phyloP scores from a whole-genome alignment of 345 rosid species.

The Gynandropsis gynandra region DNA sequence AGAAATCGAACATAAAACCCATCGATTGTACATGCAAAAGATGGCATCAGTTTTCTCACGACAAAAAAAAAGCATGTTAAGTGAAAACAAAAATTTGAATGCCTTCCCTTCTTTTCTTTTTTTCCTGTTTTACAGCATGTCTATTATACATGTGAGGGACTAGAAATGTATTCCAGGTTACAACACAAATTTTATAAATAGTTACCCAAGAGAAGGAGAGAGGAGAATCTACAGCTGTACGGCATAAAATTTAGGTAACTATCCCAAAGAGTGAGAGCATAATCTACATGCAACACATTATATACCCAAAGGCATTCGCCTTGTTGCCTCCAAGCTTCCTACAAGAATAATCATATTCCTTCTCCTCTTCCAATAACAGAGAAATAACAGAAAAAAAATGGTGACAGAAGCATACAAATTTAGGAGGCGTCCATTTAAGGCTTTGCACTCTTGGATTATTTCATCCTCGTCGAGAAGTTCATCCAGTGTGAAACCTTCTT shows the following conservation, averaged over 20 bases:
- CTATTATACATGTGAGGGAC: not conserved
- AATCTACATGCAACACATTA: slow-evolving; percentile 3
- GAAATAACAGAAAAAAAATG: slow-evolving; percentile 6
- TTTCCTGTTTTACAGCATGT: too few relatives aligned
- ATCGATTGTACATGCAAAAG: slow-evolving; percentile 3
- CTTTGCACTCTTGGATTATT: slow-evolving; percentile 96
- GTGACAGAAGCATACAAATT: slow-evolving; percentile 51
- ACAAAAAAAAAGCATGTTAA: not conserved
- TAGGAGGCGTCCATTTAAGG: slow-evolving; percentile 75
- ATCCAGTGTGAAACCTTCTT: slow-evolving; percentile 71
- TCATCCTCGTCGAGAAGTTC: slow-evolving; percentile 98
- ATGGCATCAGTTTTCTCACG: not conserved
- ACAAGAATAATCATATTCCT: not conserved
- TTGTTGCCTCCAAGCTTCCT: slow-evolving; percentile 1
- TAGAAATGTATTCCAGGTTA: not conserved
- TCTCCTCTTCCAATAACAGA: slow-evolving; percentile 5
- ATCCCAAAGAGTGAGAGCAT: slow-evolving; percentile 10
- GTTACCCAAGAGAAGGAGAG: too few relatives aligned
- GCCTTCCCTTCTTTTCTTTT: too few relatives aligned
- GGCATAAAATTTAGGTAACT: slow-evolving; percentile 10
- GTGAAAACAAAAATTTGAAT: slow-evolving; percentile 12
- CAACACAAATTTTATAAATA: not conserved
- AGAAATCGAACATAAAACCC: slow-evolving; percentile 1
- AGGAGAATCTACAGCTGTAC: not conserved
- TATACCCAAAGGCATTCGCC: slow-evolving; percentile 7